These are phyloP conservation scores for Scytalidium lignicola DNA, from an alignment of 2,329 filamentous ascomycete species.

Conservation along the genomic window DNA sequence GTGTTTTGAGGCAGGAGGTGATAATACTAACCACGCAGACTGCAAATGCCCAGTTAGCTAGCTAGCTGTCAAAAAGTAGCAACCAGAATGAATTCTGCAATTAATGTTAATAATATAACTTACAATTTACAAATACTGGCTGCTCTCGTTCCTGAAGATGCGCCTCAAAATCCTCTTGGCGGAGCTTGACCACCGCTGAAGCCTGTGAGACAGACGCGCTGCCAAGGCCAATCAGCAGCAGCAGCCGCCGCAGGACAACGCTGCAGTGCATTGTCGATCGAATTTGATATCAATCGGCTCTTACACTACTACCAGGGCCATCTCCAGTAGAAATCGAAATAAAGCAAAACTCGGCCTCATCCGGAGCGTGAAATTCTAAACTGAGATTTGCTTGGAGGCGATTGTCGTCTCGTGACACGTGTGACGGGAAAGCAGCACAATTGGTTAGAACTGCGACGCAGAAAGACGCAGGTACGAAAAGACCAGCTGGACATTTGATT, in stretches of 20 bases:
- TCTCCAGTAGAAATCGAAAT: neutral
- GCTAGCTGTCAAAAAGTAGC: no score
- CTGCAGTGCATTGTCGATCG: neutral
- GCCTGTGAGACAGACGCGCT: neutral
- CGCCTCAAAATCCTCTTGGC: neutral
- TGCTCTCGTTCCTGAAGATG: neutral
- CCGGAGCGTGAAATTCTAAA: no score
- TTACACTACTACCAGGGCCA: neutral
- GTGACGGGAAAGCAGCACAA: no score
- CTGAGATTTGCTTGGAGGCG: no score
- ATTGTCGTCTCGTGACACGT: no score
- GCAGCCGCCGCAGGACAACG: neutral
- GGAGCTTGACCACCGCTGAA: neutral
- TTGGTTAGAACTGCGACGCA: no score
- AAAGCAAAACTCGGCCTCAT: no score
- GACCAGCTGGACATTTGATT: no score
- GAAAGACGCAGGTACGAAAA: no score
- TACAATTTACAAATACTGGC: neutral
- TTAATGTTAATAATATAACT: no score
- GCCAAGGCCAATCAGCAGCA: neutral
- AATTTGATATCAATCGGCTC: neutral
- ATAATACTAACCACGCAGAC: neutral
- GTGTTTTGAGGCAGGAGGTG: neutral
- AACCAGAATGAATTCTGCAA: no score
- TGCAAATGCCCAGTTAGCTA: neutral